Base-by-base conservation (phyloP, 768 basidiomycete genomes). In the Leccinum boreale region DNA sequence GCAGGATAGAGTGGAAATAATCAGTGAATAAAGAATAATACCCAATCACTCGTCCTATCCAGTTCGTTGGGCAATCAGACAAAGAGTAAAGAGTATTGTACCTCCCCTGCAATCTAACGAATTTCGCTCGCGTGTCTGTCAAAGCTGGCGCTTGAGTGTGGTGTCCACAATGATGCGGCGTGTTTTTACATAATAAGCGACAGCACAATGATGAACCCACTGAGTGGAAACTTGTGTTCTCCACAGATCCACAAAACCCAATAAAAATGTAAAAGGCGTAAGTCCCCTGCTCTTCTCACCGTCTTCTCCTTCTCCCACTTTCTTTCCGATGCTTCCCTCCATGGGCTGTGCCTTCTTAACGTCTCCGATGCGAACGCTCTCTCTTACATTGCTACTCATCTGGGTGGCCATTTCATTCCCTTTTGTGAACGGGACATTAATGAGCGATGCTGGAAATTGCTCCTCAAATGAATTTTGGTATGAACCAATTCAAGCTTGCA, bases 31-130 rank as follows among this genome's bases (percentile, higher is more conserved):
- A 61, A 58, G 58, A 53, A 59, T 64, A 73, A 72, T 72, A 72
- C 71, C 71, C 72, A 55, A 53, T 57, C 56, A 63, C 59, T 58
- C 46, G 61, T 67, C 59, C 60, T 62, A 60, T 62, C 63, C 56
- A 24, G 50, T 62, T 58, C 44, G 55, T 53, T 42, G 62, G 59
- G 59, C 61, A 64, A 61, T 56, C 55, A 33, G 39, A 47, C 61
- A 63, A 65, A 57, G 63, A 70, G 56, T 67, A 71, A 73, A 60
- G 66, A 72, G 58, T 71, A 72, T 23, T 60, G 73, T 72, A 72
- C 68, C 46, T 70, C 33, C 47, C 52, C 52, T 60, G 58, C 63
- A 70, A 69, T 64, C 57, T 55, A 62, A 70, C 51, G 61, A 68
- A 59, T 55, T 59, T 72, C 56, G 42, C 58, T 39, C 39, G 39